phyloP scores from a whole-genome alignment of 2,329 filamentous ascomycete genomes.

The Xylariomycetidae sp. region DNA sequence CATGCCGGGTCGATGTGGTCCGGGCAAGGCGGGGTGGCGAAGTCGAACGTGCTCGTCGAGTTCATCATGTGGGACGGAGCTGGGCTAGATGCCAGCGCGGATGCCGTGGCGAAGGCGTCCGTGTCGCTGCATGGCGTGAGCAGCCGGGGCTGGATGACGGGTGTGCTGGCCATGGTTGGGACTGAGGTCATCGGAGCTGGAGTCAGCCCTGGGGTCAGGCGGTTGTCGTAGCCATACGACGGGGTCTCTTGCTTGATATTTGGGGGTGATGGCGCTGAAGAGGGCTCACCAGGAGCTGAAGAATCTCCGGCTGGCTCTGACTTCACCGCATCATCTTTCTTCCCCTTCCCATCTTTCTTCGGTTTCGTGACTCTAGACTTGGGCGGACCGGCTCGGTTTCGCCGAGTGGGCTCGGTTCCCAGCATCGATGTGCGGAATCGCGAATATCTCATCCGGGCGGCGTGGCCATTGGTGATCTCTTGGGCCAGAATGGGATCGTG shows the following conservation, averaged over 20 bases:
- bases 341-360: constrained; percentile 33
- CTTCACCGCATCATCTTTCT: constrained; percentile 35
- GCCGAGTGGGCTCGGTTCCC: constrained; percentile 41
- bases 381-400: constrained; percentile 33
- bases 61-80: constrained; percentile 27
- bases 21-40: constrained; percentile 23
- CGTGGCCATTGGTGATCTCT: constrained; percentile 54
- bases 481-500: constrained; percentile 46
- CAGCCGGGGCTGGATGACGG: constrained; percentile 30
- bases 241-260: constrained; percentile 34
- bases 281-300: constrained; percentile 15
- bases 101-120: constrained; percentile 31
- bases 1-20: constrained; percentile 23
- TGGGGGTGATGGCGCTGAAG: constrained; percentile 9
- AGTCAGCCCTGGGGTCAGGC: constrained; percentile 19
- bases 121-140: constrained; percentile 50
- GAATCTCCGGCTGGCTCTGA: constrained; percentile 26
- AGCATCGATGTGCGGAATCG: constrained; percentile 44
- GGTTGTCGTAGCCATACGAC: constrained; percentile 20
- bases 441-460: constrained; percentile 54
- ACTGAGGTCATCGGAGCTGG: constrained; percentile 24
- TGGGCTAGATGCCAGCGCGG: constrained; percentile 27
- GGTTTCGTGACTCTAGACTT: constrained; percentile 40
- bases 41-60: constrained; percentile 24
- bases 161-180: constrained; percentile 19